Base-by-base conservation (phyloP, 495 filamentous ascomycete species). In the Collariella sp. region DNA sequence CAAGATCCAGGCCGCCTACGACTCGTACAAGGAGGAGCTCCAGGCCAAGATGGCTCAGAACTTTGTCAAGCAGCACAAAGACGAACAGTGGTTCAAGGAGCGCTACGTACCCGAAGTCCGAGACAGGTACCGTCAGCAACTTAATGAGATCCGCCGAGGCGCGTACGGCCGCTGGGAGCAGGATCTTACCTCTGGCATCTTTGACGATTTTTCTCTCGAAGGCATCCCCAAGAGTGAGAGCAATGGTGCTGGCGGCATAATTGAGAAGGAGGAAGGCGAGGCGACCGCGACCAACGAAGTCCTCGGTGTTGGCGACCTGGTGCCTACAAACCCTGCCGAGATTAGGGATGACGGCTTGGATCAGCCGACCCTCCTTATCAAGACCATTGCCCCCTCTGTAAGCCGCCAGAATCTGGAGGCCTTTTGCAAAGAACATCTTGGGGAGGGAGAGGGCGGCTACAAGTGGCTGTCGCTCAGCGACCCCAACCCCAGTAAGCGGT, bases 41-140 rank as follows among this genome's bases (percentile, higher is more conserved):
- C 89, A 95, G 67, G 81, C 88, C 9, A 91, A 89, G 63, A 89
- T 97, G 83, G 88, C 91, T 0, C 79, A 86, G 55, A 75, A 76
- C 2, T 97, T 99, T 62, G 93, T 99, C 19, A 82, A 85, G 26
- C 83, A 87, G 45, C 93, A 97, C 67, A 94, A 93, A 62, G 78
- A 79, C 13, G 93, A 97, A 59, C 91, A 97, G 62, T 99, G 93
- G 93, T 99, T 99, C 72, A 89, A 85, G 57, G 93, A 99, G 70
- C 85, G 88, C 46, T 99, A 99, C 61, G 79, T 93, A 52, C 79
- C 89, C 4, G 89, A 93, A 50, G 79, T 87, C 49, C 74, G 84
- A 31, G 85, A 88, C 57, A 69, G 73, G 1, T 77, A 95, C 45
- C 84, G 83, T 38, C 67, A 70, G 43, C 79, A 84, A 44, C 72